Evolutionary conservation across 2,329 filamentous ascomycete genomes (phyloP), one percentile per base, ranked within the genome.

Genomic region (Bertia moriformis): DNA sequence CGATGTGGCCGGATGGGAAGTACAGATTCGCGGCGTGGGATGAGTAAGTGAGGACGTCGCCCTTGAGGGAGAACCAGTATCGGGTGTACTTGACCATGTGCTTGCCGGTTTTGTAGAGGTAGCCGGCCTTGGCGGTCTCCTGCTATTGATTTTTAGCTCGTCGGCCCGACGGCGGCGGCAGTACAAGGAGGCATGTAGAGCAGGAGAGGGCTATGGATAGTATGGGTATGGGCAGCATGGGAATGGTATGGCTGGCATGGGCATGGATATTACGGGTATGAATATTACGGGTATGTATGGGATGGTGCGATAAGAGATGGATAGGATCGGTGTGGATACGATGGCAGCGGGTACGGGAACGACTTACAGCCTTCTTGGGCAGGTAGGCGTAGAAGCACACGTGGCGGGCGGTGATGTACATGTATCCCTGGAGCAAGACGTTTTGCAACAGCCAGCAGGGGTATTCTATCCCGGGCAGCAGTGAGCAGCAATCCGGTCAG

Each of bases 371-470:
- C 67, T 91, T 94, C 65, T 87, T 93, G 4, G 87, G 87, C n/a
- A 96, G 70, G 54, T 95, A 95, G 29, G 91, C 87, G 54, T 95
- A 96, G 57, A 96, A 98, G 60, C 88, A 95, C 44, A 96, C 83
- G 54, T 98, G 91, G 49, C 80, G 83, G 44, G 82, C 69, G 0
- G 91, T 96, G 51, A 98, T 84, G 60, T 96, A 96, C 71, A 98
- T 80, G 55, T 91, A 95, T 4, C 91, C 91, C 54, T 95, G 87
- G 7, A 96, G 69, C 20, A 96, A 65, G 35, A 94, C 87, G 52
- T 83, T 94, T 55, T 95, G 87, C 24, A 96, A 63, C 30, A 96
- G 64, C 78, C 87, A 95, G 60, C 89, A 96, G 5, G 87, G 83
- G 54, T 93, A 95, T 63, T 96, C 89, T 75, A 56, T 14, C 41